Percentiles rank a stretch among this genome's conserved stretches.
Conservation (phyloP, 2,329 filamentous ascomycete species). For the Dothideomycetes sp. region DNA sequence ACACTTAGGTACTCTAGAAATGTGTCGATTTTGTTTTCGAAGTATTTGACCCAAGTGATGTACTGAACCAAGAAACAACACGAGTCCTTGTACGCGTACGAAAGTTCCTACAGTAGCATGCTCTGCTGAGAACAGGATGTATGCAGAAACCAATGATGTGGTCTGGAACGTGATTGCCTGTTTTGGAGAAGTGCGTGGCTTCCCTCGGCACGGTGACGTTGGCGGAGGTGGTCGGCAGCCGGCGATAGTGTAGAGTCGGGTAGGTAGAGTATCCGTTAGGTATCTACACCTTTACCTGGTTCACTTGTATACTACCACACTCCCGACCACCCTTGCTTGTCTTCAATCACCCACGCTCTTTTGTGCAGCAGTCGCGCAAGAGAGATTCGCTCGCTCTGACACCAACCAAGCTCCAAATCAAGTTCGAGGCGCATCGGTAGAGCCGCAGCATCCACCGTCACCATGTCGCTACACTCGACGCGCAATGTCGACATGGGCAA, state of each 20-base stretch:
- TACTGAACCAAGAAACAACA: too few species aligned
- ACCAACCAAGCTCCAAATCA: neutral
- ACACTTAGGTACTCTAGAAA: too few species aligned
- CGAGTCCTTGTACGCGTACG: too few species aligned
- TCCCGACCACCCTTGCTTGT: conserved; percentile 4
- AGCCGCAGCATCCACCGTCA: conserved; percentile 13
- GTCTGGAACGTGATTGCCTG: neutral
- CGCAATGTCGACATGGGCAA: conserved; percentile 55
- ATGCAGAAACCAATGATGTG: too few species aligned
- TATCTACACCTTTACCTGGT: conserved; percentile 1
- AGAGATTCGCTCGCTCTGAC: neutral
- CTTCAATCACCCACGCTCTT: conserved; percentile 6
- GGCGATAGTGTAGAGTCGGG: too few species aligned
- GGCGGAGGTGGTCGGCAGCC: conserved; percentile 6
- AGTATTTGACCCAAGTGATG: too few species aligned
- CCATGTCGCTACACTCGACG: conserved; percentile 30
- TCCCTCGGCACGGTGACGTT: neutral
- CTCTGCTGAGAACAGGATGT: too few species aligned
- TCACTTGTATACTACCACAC: conserved; percentile 5
- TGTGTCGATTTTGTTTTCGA: too few species aligned
- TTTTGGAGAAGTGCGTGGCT: neutral
- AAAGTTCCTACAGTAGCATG: too few species aligned
- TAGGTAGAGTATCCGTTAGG: too few species aligned
- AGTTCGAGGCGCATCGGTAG: neutral
- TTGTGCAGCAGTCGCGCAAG: neutral